Percentiles rank a stretch among this genome's conserved stretches.
These are phyloP conservation scores for Cladosporium sp. DNA, from an alignment of 2,329 filamentous ascomycete species.

Conservation along the genomic window DNA sequence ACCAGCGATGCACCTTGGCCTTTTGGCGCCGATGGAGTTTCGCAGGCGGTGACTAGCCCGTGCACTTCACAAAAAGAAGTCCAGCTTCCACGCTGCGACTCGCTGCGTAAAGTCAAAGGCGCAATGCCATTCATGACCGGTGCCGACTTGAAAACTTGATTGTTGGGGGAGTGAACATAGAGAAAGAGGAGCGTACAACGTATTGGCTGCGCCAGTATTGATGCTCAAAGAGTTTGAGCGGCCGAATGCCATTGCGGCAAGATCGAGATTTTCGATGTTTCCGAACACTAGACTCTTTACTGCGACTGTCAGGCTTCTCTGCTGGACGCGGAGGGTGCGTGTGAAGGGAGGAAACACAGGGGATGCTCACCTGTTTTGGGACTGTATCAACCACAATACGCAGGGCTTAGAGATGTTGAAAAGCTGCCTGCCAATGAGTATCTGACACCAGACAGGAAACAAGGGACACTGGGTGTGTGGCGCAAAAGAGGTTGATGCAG, in stretches of 20 bases:
- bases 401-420: not conserved
- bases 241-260: conserved; percentile 35
- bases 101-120: no score
- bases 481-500: no score
- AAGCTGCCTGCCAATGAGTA: not conserved
- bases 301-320: conserved; percentile 5
- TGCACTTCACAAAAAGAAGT: no score
- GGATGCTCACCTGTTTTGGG: conserved; percentile 4
- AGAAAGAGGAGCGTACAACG: conserved; percentile 26
- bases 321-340: not conserved
- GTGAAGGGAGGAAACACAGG: not conserved
- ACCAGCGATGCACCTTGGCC: no score
- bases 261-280: not conserved
- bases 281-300: not conserved
- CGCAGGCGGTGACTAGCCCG: no score
- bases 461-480: not conserved
- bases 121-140: no score
- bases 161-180: not conserved
- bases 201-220: conserved; percentile 46
- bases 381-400: not conserved
- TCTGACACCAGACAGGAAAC: not conserved
- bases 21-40: no score
- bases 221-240: conserved; percentile 47
- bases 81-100: no score
- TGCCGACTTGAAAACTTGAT: not conserved